Percentiles rank a stretch among this genome's conserved stretches.
Evolutionary conservation across 139 green algal species (phyloP).

Genomic region (Micractinium sp.): DNA sequence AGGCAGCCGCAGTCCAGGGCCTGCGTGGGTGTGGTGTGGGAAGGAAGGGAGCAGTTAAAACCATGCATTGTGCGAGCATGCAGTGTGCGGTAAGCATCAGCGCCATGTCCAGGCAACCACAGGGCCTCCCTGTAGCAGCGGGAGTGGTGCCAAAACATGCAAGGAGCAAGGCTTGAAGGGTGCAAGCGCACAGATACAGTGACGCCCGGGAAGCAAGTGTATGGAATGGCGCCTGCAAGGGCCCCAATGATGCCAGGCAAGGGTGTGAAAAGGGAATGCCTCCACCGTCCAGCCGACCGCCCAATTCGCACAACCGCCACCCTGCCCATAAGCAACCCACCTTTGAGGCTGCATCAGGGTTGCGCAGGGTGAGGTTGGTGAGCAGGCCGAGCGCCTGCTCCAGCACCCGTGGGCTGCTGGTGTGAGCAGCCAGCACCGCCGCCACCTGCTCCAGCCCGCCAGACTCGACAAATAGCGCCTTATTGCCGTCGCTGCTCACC

Average conservation of each 20-base stretch:
- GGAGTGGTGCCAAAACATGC: not conserved
- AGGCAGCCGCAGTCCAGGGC: constrained; percentile 58
- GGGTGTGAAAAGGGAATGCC: too few species aligned
- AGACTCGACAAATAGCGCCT: constrained; percentile 65
- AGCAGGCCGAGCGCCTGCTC: constrained; percentile 74
- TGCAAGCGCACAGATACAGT: not conserved
- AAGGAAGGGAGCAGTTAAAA: not conserved
- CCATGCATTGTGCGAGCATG: too few species aligned
- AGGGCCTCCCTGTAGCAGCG: not conserved
- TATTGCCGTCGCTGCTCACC: constrained; percentile 81
- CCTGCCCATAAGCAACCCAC: not conserved
- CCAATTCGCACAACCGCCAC: not conserved
- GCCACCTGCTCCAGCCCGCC: constrained; percentile 56
- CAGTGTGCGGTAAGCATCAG: not conserved
- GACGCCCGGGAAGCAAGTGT: not conserved
- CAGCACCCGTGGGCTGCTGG: constrained; percentile 11
- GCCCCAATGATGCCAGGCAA: too few species aligned
- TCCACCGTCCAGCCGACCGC: too few species aligned
- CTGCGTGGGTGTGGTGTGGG: not conserved
- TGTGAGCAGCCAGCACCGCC: constrained; percentile 31
- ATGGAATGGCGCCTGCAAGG: too few species aligned
- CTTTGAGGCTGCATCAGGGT: constrained; percentile 62
- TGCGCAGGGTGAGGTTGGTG: constrained; percentile 73
- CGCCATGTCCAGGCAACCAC: too few species aligned
- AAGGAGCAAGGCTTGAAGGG: not conserved